phyloP scores from a whole-genome alignment of 805 yeast species.

The Myxozyma mucilagina region DNA sequence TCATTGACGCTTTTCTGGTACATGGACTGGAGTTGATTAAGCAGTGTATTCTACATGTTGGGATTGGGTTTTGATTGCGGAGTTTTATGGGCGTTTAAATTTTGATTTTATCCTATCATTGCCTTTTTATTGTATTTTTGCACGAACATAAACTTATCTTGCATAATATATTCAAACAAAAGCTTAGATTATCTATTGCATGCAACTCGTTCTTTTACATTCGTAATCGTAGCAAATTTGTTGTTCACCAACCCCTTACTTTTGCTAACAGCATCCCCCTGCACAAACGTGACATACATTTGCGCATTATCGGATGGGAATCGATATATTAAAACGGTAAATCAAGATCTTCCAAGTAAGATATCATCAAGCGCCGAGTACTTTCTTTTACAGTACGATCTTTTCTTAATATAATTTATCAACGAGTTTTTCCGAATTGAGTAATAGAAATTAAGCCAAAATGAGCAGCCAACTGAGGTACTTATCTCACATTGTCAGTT shows the following conservation, averaged over 20 bases:
- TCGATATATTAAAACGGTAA: background rate
- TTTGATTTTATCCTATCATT: no score
- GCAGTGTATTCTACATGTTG: background rate
- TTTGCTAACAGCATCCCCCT: background rate
- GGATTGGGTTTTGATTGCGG: background rate
- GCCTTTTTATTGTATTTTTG: no score
- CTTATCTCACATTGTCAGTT: no score
- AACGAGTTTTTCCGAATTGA: background rate
- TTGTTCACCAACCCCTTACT: background rate
- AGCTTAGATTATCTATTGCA: no score
- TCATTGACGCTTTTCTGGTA: background rate
- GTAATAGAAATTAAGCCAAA: background rate
- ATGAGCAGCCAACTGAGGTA: constrained; percentile 23
- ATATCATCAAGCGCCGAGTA: background rate
- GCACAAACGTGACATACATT: background rate
- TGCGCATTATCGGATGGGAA: background rate
- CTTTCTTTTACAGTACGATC: background rate
- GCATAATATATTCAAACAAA: no score
- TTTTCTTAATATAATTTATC: no score
- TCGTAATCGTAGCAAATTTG: no score
- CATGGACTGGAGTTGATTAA: background rate
- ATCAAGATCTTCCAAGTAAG: background rate
- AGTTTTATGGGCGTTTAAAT: no score
- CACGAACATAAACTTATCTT: no score
- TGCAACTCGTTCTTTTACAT: no score